These are phyloP conservation scores for Barnettozyma pratensis DNA, from an alignment of 805 yeast genomes.

Conservation along the genomic window DNA sequence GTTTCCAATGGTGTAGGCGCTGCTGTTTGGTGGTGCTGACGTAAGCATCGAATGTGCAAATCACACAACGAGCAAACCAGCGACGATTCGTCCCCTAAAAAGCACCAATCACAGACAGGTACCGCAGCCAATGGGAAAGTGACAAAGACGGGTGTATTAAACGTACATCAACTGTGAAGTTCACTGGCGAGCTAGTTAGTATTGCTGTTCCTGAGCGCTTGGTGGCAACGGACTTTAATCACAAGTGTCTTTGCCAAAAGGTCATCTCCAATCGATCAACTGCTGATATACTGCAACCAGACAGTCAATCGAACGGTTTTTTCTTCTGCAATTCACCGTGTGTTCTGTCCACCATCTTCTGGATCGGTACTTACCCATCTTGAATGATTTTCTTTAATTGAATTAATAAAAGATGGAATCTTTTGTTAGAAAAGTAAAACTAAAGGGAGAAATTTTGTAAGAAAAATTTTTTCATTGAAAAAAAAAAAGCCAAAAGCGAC, in stretches of 20 bases:
- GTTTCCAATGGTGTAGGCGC: neutral
- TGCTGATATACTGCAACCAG: neutral
- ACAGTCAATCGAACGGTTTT: too few relatives aligned
- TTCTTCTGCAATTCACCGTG: too few relatives aligned
- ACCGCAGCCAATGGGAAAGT: neutral
- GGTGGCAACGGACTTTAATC: too few relatives aligned
- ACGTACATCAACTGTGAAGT: constrained; percentile 53
- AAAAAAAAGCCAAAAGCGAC: constrained; percentile 8
- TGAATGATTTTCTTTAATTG: constrained; percentile 19
- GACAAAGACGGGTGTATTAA: neutral
- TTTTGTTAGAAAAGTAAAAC: constrained; percentile 1
- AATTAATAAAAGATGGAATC: constrained; percentile 8
- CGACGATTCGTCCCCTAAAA: neutral
- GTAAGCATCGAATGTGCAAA: neutral
- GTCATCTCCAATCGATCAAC: constrained; percentile 2
- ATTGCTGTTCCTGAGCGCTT: too few relatives aligned
- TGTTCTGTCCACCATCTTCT: neutral
- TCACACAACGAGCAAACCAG: neutral
- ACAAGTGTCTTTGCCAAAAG: neutral
- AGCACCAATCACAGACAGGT: neutral
- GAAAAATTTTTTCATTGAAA: constrained; percentile 6
- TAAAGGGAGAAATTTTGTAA: constrained; percentile 5
- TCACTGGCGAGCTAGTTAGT: constrained; percentile 27
- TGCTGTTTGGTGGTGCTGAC: neutral
- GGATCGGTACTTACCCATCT: constrained; percentile 24